Conservation (phyloP, 257 asterid species). For the Handroanthus guayacan region DNA sequence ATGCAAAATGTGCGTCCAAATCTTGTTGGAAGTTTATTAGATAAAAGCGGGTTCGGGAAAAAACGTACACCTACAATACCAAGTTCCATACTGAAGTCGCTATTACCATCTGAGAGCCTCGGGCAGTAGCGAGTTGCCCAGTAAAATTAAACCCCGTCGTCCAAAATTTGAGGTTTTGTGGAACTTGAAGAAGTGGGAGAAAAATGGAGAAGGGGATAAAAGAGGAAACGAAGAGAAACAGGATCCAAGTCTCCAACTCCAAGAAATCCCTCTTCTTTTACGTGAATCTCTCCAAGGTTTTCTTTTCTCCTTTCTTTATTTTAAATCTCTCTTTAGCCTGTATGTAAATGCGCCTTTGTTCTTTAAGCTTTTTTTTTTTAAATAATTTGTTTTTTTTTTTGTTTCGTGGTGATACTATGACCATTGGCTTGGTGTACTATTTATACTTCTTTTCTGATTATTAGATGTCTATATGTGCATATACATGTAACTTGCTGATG, state of each 20-base stretch:
- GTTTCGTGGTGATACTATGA: background rate
- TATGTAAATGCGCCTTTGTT: background rate
- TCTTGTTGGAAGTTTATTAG: too few relatives aligned
- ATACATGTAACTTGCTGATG: background rate
- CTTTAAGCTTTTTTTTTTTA: background rate
- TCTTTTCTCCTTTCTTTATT: background rate
- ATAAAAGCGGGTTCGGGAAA: too few relatives aligned
- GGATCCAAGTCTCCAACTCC: slow-evolving; percentile 57
- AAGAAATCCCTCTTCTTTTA: slow-evolving; percentile 57
- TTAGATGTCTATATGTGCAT: background rate
- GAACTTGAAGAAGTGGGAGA: slow-evolving; percentile 8
- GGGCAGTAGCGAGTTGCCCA: background rate
- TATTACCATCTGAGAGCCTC: background rate
- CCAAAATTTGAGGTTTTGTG: background rate
- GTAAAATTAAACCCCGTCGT: background rate
- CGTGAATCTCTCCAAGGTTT: slow-evolving; percentile 56
- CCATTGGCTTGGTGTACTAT: background rate
- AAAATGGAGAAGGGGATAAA: slow-evolving; percentile 40
- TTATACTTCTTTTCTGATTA: background rate
- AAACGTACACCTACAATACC: background rate
- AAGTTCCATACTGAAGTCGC: background rate
- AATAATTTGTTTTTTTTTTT: background rate
- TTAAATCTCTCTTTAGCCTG: background rate
- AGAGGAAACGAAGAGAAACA: slow-evolving; percentile 43
- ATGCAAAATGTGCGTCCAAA: too few relatives aligned